Conservation (phyloP, 371 early-diverging fungal genomes). For the Mucor saturninus region DNA sequence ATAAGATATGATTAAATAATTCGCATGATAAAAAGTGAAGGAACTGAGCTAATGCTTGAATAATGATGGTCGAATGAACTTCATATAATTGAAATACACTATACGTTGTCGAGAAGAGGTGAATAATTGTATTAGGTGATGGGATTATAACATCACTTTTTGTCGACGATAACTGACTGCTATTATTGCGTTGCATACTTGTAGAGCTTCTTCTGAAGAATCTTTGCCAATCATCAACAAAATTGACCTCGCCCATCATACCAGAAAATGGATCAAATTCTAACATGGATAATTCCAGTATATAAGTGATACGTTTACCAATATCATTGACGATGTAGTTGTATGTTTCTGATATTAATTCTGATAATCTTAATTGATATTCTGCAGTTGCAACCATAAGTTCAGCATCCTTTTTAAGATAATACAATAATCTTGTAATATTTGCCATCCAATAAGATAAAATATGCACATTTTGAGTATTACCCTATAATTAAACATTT, state of each 20-base stretch:
- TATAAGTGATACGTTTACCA: constrained; percentile 56
- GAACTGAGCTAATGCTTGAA: constrained; percentile 72
- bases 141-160: neutral
- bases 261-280: constrained; percentile 73
- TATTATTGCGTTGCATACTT: constrained; percentile 12
- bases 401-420: constrained; percentile 78
- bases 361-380: constrained; percentile 69
- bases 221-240: constrained; percentile 65
- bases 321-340: constrained; percentile 61
- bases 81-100: constrained; percentile 60
- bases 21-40: constrained; percentile 76
- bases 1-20: constrained; percentile 83
- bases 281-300: constrained; percentile 71
- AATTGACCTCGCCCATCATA: constrained; percentile 64
- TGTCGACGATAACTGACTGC: neutral
- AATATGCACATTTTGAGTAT: constrained; percentile 29
- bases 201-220: constrained; percentile 44
- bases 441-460: constrained; percentile 86
- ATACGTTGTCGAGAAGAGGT: constrained; percentile 64
- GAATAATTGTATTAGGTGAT: constrained; percentile 64
- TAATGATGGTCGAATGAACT: constrained; percentile 70
- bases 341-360: constrained; percentile 74
- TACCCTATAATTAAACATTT: constrained; percentile 22
- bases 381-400: constrained; percentile 64
- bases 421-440: constrained; percentile 73